phyloP scores from a whole-genome alignment of 176 grass and related monocot genomes.

The Bromus sterilis region DNA sequence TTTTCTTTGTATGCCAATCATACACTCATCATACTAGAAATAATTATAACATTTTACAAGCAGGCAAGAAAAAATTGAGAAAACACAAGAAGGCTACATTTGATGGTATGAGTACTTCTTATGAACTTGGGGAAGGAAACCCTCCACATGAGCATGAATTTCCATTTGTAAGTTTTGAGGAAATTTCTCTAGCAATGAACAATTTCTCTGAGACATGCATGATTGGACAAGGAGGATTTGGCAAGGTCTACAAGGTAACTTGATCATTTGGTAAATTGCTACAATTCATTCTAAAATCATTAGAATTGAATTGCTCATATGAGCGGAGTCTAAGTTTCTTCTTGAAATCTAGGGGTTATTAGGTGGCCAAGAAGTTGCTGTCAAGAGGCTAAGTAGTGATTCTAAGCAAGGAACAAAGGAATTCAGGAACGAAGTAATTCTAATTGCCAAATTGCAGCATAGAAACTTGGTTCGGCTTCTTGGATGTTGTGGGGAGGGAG shows the following conservation, averaged over 20 bases:
- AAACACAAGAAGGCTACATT: background rate
- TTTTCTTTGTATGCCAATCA: background rate
- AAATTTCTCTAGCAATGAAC: background rate
- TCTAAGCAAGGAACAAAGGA: conserved; percentile 34
- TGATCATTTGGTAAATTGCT: background rate
- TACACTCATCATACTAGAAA: background rate
- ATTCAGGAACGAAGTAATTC: conserved; percentile 15
- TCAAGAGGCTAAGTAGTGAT: conserved; percentile 28
- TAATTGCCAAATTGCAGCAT: conserved; percentile 28
- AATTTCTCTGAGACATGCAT: conserved; percentile 23
- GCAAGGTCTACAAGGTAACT: conserved; percentile 48
- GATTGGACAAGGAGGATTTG: conserved; percentile 40
- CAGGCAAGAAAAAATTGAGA: background rate
- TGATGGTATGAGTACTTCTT: background rate
- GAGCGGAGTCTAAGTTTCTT: background rate
- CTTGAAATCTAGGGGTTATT: background rate
- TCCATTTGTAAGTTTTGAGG: conserved; percentile 20
- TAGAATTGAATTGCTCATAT: background rate
- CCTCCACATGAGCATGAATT: background rate
- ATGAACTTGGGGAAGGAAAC: background rate
- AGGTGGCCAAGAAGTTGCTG: conserved; percentile 19
- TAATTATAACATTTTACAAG: background rate
- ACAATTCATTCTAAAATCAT: background rate
- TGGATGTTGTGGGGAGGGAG: conserved; percentile 14
- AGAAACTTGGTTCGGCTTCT: conserved; percentile 36